A percentile compares a stretch with the other conserved stretches of the same genome.
Evolutionary conservation across 176 grass and related monocot species (phyloP).

Genomic region (Canna indica): DNA sequence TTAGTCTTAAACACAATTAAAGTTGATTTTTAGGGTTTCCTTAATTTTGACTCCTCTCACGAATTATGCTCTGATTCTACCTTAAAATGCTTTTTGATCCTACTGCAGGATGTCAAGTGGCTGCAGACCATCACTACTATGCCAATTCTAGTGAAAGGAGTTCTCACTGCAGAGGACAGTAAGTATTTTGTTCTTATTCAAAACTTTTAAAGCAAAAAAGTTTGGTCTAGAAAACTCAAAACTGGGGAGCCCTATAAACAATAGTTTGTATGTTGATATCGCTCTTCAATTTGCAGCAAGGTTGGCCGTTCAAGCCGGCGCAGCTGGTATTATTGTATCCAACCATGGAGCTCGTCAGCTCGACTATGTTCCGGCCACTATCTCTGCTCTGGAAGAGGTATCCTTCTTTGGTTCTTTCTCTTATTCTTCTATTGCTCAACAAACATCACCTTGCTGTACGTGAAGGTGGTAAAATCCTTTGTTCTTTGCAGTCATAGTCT

Average conservation of each 20-base stretch:
- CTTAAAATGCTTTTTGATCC: background rate
- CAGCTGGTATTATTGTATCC: slow-evolving; percentile 85
- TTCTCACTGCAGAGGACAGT: slow-evolving; percentile 85
- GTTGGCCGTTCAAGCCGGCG: slow-evolving; percentile 64
- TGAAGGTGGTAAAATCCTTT: too few species aligned
- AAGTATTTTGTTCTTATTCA: slow-evolving; percentile 13
- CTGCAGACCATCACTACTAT: slow-evolving; percentile 82
- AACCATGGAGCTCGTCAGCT: slow-evolving; percentile 87
- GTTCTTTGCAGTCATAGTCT: too few species aligned
- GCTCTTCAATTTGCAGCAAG: slow-evolving; percentile 35
- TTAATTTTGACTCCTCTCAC: too few species aligned
- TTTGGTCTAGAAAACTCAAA: too few species aligned
- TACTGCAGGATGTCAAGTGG: slow-evolving; percentile 77
- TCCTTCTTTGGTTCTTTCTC: background rate
- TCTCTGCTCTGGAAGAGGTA: slow-evolving; percentile 15
- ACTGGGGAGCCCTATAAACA: too few species aligned
- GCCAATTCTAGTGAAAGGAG: slow-evolving; percentile 95
- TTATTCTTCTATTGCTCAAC: background rate
- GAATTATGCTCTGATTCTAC: background rate
- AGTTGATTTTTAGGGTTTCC: too few species aligned
- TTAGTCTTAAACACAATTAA: too few species aligned
- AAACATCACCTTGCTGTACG: too few species aligned
- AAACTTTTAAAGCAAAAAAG: too few species aligned
- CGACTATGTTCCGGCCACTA: slow-evolving; percentile 84
- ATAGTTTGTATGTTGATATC: background rate